phyloP scores from a whole-genome alignment of 208 protist genomes.

The Trypanosoma lewisi region DNA sequence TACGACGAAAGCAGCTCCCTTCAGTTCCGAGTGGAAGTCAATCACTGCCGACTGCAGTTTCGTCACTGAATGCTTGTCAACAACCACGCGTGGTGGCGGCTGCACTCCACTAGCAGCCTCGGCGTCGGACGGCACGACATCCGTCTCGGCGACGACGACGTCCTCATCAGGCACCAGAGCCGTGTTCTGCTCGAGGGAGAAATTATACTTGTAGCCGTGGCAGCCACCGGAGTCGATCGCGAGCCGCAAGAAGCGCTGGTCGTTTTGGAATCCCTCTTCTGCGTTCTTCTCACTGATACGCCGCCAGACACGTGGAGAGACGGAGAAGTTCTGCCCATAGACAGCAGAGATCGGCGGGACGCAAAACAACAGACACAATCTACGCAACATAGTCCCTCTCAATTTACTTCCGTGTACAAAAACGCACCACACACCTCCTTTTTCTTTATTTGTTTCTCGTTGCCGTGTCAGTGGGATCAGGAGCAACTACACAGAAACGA shows the following conservation, averaged over 20 bases:
- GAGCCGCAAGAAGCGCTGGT: constrained; percentile 70
- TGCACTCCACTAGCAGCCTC: constrained; percentile 8
- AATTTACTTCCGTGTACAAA: no score
- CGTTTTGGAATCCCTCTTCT: constrained; percentile 73
- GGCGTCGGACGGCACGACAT: constrained; percentile 33
- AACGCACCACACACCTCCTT: background rate
- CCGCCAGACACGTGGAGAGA: constrained; percentile 66
- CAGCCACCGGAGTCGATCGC: constrained; percentile 87
- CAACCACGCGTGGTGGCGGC: constrained; percentile 54
- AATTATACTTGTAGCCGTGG: constrained; percentile 90
- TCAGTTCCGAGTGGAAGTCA: constrained; percentile 89
- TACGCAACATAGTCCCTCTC: constrained; percentile 27
- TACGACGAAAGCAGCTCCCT: constrained; percentile 85
- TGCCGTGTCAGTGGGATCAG: no score
- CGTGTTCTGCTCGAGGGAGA: constrained; percentile 60
- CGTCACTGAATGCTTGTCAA: constrained; percentile 64
- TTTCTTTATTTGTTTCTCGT: constrained; percentile 3
- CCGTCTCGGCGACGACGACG: constrained; percentile 53
- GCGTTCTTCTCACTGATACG: constrained; percentile 73
- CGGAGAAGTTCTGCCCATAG: constrained; percentile 77
- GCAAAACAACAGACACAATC: constrained; percentile 11
- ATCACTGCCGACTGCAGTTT: constrained; percentile 76
- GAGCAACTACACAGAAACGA: no score
- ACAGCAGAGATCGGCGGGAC: constrained; percentile 35
- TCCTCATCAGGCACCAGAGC: constrained; percentile 63